Evolutionary conservation across 352 stramenopile genomes (phyloP).

Genomic region (Phytopythium boreale): DNA sequence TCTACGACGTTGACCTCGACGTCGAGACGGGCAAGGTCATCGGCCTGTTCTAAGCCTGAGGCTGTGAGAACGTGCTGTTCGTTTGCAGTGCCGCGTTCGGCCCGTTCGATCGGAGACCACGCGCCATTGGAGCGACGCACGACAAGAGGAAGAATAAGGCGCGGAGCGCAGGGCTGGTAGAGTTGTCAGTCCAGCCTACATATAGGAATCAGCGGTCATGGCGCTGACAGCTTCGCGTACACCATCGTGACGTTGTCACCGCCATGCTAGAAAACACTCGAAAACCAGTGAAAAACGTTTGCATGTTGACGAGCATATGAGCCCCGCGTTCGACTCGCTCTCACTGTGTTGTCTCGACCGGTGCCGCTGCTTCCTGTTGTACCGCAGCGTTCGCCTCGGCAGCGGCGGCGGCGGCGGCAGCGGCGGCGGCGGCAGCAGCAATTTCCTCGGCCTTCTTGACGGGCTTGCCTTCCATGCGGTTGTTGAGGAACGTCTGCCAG

Average conservation of each 20-base stretch:
- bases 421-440: constrained; percentile 7
- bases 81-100: background rate
- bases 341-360: constrained; percentile 6
- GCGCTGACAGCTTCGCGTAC: background rate
- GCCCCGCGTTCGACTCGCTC: background rate
- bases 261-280: constrained; percentile 2
- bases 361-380: background rate
- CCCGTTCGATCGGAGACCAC: background rate
- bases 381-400: constrained; percentile 2
- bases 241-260: background rate
- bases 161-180: background rate
- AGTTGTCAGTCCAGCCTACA: background rate
- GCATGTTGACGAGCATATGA: background rate
- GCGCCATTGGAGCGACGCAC: constrained; percentile 1
- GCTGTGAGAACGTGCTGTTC: background rate
- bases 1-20: constrained; percentile 98
- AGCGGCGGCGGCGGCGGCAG: background rate
- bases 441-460: constrained; percentile 23
- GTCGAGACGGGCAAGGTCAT: constrained; percentile 94
- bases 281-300: background rate
- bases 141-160: background rate
- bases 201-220: background rate
- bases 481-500: constrained; percentile 88
- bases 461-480: constrained; percentile 49
- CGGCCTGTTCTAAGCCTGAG: constrained; percentile 86